A percentile compares a stretch with the other conserved stretches of the same genome.
Conservation (phyloP, 805 yeast species). For the Saccharomycopsis fermentans region DNA sequence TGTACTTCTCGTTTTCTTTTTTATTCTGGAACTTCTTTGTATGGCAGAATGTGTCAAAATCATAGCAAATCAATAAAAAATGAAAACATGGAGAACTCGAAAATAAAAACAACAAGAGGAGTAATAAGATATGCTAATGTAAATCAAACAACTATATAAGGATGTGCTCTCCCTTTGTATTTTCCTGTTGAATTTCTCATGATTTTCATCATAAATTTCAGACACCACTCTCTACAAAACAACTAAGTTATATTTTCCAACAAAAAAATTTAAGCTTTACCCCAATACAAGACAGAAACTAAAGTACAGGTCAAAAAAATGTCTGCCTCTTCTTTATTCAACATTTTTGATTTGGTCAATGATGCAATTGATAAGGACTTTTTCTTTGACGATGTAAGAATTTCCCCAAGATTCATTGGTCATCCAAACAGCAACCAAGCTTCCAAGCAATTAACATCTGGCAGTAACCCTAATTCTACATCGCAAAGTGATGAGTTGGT, state of each 20-base stretch:
- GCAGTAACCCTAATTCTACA: background rate
- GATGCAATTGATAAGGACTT: conserved; percentile 5
- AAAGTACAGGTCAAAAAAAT: background rate
- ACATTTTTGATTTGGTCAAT: background rate
- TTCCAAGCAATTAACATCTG: background rate
- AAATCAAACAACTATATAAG: too few species aligned
- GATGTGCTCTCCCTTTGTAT: background rate
- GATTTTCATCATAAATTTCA: too few species aligned
- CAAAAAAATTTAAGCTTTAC: too few species aligned
- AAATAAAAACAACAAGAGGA: background rate
- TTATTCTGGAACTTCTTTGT: background rate
- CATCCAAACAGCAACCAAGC: background rate
- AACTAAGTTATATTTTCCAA: too few species aligned
- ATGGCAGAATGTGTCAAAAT: background rate
- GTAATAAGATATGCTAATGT: background rate
- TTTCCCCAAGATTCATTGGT: conserved; percentile 5
- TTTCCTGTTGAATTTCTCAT: too few species aligned
- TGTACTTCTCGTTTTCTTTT: background rate
- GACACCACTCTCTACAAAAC: too few species aligned
- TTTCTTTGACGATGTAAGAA: conserved; percentile 2
- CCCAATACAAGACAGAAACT: background rate
- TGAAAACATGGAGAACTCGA: background rate
- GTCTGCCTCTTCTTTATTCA: background rate
- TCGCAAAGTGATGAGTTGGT: background rate
- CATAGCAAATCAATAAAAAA: too few species aligned